These are phyloP conservation scores for Avena atlantica DNA, from an alignment of 176 grass and related monocot species.

Conservation along the genomic window DNA sequence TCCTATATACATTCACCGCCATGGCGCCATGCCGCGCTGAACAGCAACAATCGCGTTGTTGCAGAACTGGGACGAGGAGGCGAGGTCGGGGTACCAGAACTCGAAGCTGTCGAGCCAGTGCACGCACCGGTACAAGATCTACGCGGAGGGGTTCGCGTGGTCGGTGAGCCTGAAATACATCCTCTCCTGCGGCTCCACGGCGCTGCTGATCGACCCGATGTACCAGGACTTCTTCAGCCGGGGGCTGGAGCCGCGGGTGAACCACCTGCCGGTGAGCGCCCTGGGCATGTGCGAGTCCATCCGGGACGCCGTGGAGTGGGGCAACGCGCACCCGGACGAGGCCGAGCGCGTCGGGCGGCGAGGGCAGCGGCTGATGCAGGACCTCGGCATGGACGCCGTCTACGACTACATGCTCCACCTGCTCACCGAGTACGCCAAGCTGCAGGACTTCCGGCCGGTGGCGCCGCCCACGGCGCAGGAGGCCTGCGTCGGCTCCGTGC, in stretches of 20 bases:
- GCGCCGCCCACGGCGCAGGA: slow-evolving; percentile 65
- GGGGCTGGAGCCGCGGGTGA: slow-evolving; percentile 60
- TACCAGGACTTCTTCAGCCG: slow-evolving; percentile 94
- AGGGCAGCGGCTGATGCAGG: slow-evolving; percentile 73
- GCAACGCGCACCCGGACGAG: slow-evolving; percentile 64
- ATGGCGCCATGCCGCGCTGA: not conserved
- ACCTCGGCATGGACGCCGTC: slow-evolving; percentile 63
- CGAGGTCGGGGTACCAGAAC: slow-evolving; percentile 58
- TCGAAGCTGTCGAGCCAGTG: slow-evolving; percentile 82
- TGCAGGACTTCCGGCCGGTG: slow-evolving; percentile 65
- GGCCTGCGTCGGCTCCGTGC: slow-evolving; percentile 63
- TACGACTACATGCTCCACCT: slow-evolving; percentile 98
- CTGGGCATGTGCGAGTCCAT: slow-evolving; percentile 65
- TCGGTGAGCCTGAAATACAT: slow-evolving; percentile 97
- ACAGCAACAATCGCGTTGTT: not conserved
- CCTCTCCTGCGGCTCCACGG: slow-evolving; percentile 72
- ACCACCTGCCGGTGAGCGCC: slow-evolving; percentile 60
- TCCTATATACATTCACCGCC: no score
- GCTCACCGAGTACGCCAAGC: slow-evolving; percentile 66
- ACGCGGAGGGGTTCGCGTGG: slow-evolving; percentile 93
- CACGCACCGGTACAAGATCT: slow-evolving; percentile 89
- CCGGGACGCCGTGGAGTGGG: slow-evolving; percentile 73
- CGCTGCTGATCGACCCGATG: slow-evolving; percentile 67
- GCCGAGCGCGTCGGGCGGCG: slow-evolving; percentile 60
- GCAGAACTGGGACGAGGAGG: slow-evolving; percentile 80